Evolutionary conservation across 371 early-diverging fungal genomes (phyloP), one percentile per base, ranked within the genome.

Genomic region (Circinella umbellata): DNA sequence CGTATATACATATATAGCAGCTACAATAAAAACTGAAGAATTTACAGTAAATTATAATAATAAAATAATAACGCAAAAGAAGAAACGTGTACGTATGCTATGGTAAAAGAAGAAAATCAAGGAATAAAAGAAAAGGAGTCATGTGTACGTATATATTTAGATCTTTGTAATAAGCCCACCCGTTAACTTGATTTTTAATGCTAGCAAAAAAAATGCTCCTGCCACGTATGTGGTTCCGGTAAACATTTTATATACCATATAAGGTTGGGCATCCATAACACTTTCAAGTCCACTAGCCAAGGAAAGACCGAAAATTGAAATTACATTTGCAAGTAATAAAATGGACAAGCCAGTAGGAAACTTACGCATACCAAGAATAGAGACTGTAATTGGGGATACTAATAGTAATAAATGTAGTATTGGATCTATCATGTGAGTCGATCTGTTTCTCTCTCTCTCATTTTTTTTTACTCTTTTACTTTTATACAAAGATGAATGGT

Each of bases 261-360:
- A 82, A 7, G 83, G 79, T 11, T 66, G 34, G 3, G 71, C 35
- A 10, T 37, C 63, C 4, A 72, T 73, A 51, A 64, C 66, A 11
- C 72, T 57, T 63, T 79, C 73, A 60, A 82, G 76, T n/a, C 73
- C 82, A 64, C 82, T 76, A 1, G 80, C 69, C 57, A 83, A 77
- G 17, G 69, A 73, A n/a, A 77, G 67, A 10, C 83, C 77, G 61
- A 74, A 80, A 0, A 79, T 73, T 18, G 79, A 69, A 1, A 79
- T 36, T 9, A 65, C 64, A 54, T 80, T 83, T 46, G 61, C 68
- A 13, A 83, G 46, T n/a, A 83, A 62, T 14, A 83, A 63, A 2
- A 80, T 47, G 1, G 80, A 75, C 13, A 83, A 36, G 9, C 76
- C 83, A 0, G 83, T 77, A n/a, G 83, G 80, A n/a, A 76, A 80